phyloP scores from a whole-genome alignment of 441 rosid species.

The Mallotus repandus region DNA sequence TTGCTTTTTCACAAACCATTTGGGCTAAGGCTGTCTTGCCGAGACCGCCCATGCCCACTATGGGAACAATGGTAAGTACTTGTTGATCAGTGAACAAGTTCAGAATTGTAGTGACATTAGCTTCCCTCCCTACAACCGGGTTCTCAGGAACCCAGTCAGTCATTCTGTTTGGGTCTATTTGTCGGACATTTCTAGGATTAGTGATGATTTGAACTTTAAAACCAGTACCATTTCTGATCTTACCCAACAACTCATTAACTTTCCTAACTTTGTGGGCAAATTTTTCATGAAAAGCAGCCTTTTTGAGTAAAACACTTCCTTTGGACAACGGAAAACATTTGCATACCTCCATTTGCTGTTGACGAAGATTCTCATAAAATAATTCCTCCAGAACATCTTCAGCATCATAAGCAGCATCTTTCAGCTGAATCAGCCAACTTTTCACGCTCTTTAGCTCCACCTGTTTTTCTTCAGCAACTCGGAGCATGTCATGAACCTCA shows the following conservation, averaged over 20 bases:
- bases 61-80: no score
- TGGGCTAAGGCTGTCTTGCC: no score
- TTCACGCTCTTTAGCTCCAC: no score
- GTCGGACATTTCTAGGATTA: background rate
- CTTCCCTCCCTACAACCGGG: slow-evolving; percentile 5
- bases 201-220: background rate
- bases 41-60: no score
- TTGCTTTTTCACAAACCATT: no score
- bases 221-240: background rate
- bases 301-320: background rate
- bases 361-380: no score
- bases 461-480: no score
- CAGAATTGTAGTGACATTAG: slow-evolving; percentile 2
- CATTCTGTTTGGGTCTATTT: background rate
- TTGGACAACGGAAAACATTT: background rate
- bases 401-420: no score
- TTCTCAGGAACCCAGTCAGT: background rate
- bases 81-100: background rate
- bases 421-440: no score
- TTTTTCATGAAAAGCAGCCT: background rate
- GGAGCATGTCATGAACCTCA: no score
- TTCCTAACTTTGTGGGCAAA: background rate
- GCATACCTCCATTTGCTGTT: no score
- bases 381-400: no score
- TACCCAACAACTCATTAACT: background rate